phyloP scores from a whole-genome alignment of 306 rosid species.

The Trifolium dubium region DNA sequence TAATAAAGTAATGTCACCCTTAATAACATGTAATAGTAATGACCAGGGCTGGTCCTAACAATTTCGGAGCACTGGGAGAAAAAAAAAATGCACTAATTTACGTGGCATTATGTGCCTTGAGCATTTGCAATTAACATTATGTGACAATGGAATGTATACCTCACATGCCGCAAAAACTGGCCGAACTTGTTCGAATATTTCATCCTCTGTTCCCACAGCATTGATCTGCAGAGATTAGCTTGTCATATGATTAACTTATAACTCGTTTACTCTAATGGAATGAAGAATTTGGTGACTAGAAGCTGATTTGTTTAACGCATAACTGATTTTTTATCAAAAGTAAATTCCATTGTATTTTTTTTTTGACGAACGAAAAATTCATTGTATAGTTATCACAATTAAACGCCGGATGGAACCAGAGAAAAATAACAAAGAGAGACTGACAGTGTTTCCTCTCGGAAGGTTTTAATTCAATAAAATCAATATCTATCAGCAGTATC shows the following conservation, averaged over 20 bases:
- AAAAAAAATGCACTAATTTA: background rate
- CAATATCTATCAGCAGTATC: background rate
- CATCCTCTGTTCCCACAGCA: constrained; percentile 84
- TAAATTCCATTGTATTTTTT: background rate
- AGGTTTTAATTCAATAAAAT: background rate
- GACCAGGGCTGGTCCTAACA: background rate
- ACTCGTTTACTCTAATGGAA: constrained; percentile 14
- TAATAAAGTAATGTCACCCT: no score
- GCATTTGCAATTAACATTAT: background rate
- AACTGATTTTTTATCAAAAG: background rate
- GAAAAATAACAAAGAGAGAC: background rate
- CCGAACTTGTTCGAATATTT: constrained; percentile 83
- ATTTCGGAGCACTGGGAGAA: background rate
- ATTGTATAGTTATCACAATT: background rate
- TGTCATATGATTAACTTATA: constrained; percentile 29
- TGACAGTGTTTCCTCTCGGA: background rate
- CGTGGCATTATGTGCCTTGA: constrained; percentile 10
- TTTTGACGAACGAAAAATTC: no score
- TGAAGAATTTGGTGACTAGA: background rate
- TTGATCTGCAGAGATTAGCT: constrained; percentile 64
- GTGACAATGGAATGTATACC: constrained; percentile 52
- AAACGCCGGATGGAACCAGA: background rate
- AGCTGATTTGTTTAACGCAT: background rate
- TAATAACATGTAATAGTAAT: background rate
- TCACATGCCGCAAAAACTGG: constrained; percentile 63